Conservation (phyloP, 2,329 filamentous ascomycete genomes). For the Sordariomycetes sp. region DNA sequence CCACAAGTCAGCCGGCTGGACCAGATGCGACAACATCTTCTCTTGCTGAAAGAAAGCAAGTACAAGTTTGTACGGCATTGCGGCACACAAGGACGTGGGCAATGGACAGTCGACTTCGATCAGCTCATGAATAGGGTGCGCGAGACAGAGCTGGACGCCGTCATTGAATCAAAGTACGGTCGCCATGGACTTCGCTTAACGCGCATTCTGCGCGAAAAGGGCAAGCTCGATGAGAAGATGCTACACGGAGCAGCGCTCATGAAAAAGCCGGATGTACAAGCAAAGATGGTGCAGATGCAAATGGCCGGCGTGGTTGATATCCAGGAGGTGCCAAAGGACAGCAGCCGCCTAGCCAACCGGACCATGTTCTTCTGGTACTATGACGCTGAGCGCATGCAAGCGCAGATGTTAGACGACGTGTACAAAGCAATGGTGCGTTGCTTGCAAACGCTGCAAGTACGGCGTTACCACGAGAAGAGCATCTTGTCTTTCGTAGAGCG, state of each 20-base stretch:
- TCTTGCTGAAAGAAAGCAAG: constrained; percentile 60
- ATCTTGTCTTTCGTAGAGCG: constrained; percentile 77
- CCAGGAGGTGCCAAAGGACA: constrained; percentile 89
- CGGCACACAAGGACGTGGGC: constrained; percentile 51
- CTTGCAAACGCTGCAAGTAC: constrained; percentile 69
- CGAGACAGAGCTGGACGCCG: constrained; percentile 71
- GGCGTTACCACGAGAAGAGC: constrained; percentile 61
- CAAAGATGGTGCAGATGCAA: constrained; percentile 77
- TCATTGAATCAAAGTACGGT: constrained; percentile 71
- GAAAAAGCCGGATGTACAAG: constrained; percentile 75
- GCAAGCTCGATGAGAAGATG: constrained; percentile 91
- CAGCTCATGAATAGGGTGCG: constrained; percentile 61
- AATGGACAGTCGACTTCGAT: constrained; percentile 82
- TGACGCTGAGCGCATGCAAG: constrained; percentile 63
- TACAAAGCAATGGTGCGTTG: constrained; percentile 88
- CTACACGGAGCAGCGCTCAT: constrained; percentile 74
- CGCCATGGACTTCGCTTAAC: constrained; percentile 71
- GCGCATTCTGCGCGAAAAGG: constrained; percentile 75
- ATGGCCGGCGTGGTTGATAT: constrained; percentile 80
- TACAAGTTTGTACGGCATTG: constrained; percentile 60
- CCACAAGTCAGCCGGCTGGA: constrained; percentile 37
- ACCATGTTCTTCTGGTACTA: constrained; percentile 92
- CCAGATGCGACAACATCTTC: constrained; percentile 64
- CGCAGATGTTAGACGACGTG: constrained; percentile 65
- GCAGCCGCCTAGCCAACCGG: constrained; percentile 68